Evolutionary conservation across 148 eudicot species (phyloP).

Genomic region (Suaeda aralocaspica): DNA sequence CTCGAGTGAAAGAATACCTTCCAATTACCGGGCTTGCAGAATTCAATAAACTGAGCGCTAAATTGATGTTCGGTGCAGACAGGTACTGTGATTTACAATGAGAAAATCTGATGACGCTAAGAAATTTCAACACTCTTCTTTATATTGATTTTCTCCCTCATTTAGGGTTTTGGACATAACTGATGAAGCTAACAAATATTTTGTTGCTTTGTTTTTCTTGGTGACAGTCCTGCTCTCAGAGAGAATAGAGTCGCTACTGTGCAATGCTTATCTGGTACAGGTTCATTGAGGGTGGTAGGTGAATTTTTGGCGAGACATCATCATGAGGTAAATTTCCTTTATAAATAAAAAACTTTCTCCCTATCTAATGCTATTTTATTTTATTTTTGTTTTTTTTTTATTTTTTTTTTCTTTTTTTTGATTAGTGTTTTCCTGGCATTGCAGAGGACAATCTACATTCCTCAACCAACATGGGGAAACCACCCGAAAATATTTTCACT

Average conservation of each 20-base stretch:
- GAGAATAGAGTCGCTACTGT: conserved; percentile 87
- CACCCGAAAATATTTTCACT: conserved; percentile 74
- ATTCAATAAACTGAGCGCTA: conserved; percentile 92
- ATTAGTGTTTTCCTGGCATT: conserved; percentile 12
- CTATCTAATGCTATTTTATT: not conserved
- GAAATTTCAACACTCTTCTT: not conserved
- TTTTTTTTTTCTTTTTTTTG: not conserved
- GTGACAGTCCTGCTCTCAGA: conserved; percentile 68
- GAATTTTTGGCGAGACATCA: conserved; percentile 85
- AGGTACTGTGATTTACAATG: conserved; percentile 36
- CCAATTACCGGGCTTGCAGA: conserved; percentile 92
- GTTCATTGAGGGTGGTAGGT: conserved; percentile 88
- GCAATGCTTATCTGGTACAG: conserved; percentile 95
- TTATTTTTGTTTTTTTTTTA: not conserved
- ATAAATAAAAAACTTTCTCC: not conserved
- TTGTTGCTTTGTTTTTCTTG: conserved; percentile 1
- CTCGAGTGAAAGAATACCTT: conserved; percentile 91
- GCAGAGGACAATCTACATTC: conserved; percentile 85
- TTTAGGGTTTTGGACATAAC: not conserved
- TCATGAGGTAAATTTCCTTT: conserved; percentile 50
- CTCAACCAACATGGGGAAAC: conserved; percentile 97
- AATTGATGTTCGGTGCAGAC: conserved; percentile 88
- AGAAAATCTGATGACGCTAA: not conserved
- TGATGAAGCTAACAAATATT: conserved; percentile 9
- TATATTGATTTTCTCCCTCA: not conserved